These are phyloP conservation scores for Macrolepiota albuminosa DNA, from an alignment of 768 basidiomycete species.

Conservation along the genomic window DNA sequence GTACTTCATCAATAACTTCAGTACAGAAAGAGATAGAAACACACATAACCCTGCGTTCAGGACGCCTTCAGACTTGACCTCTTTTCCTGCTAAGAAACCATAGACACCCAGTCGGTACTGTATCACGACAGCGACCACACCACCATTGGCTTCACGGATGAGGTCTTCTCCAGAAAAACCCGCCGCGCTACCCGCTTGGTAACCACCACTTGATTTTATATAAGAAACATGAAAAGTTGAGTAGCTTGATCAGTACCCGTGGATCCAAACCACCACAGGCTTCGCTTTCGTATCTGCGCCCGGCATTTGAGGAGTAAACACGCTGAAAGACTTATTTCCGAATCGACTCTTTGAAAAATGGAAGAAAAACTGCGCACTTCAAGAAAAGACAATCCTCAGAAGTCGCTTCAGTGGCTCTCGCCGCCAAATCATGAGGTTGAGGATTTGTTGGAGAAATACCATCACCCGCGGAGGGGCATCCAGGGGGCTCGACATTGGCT, in stretches of 20 bases:
- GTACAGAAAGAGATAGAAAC: constrained; percentile 12
- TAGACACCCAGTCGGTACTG: constrained; percentile 42
- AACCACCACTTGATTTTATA: constrained; percentile 23
- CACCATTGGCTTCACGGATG: constrained; percentile 28
- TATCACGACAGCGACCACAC: constrained; percentile 32
- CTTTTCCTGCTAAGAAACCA: constrained; percentile 40
- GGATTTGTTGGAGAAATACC: constrained; percentile 28
- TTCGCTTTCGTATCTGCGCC: constrained; percentile 19
- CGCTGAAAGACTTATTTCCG: constrained; percentile 17
- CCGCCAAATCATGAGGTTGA: constrained; percentile 15
- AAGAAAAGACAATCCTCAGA: constrained; percentile 40
- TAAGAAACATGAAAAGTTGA: neutral
- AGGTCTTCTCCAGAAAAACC: constrained; percentile 29
- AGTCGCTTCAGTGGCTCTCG: constrained; percentile 1
- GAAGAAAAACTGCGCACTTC: constrained; percentile 22
- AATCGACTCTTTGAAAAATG: neutral
- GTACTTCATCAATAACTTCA: neutral
- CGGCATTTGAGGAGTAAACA: constrained; percentile 29
- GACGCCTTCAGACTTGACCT: constrained; percentile 36
- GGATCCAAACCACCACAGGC: constrained; percentile 41
- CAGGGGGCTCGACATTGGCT: constrained; percentile 26
- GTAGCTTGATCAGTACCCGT: constrained; percentile 24
- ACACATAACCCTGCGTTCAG: constrained; percentile 46
- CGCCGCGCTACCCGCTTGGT: constrained; percentile 25
- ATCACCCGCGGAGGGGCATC: constrained; percentile 24